A percentile compares a stretch with the other conserved stretches of the same genome.
Evolutionary conservation across 163 green algal species (phyloP).

Genomic region (Scenedesmus sp.): DNA sequence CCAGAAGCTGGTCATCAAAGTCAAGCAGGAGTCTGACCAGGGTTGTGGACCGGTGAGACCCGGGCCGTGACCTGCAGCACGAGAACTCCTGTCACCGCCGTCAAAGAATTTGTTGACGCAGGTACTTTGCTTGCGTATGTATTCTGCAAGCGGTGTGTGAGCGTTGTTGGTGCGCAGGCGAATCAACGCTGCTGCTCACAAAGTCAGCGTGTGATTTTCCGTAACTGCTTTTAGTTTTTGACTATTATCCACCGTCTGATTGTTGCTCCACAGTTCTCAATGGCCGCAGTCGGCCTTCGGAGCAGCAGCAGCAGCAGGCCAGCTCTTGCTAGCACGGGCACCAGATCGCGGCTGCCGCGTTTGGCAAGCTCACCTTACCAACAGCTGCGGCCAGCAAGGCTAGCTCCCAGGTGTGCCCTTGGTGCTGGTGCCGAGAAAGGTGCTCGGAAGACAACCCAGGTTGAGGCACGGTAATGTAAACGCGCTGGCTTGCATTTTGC

Average conservation of each 20-base stretch:
- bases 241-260: not conserved
- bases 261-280: not conserved
- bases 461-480: not conserved
- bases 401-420: not conserved
- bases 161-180: not conserved
- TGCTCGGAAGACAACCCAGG: not conserved
- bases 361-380: not conserved
- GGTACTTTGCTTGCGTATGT: not conserved
- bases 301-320: constrained; percentile 13
- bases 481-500: not conserved
- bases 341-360: not conserved
- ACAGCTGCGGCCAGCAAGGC: not conserved
- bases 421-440: not conserved
- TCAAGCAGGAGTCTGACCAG: not conserved
- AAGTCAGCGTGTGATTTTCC: not conserved
- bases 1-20: not conserved
- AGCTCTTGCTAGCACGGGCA: not conserved
- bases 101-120: not conserved
- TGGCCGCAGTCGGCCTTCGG: constrained; percentile 13
- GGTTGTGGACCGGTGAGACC: not conserved
- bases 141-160: not conserved
- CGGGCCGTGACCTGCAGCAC: not conserved
- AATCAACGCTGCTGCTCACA: not conserved
- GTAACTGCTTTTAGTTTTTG: not conserved
- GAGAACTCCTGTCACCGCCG: not conserved